A percentile compares a stretch with the other conserved stretches of the same genome.
Evolutionary conservation across 73 alveolate genomes (phyloP).

Genomic region (Breviolum minutum): DNA sequence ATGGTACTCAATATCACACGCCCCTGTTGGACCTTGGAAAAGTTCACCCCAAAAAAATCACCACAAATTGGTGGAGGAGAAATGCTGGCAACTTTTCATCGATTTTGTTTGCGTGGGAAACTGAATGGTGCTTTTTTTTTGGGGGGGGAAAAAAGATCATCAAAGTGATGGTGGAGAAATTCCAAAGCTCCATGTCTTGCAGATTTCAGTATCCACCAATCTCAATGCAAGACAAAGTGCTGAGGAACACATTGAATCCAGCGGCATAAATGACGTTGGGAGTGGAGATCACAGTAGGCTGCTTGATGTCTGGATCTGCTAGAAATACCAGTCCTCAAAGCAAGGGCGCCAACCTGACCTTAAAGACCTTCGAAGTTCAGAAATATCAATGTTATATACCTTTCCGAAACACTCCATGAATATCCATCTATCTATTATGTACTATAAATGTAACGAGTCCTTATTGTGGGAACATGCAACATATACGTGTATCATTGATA

Average conservation of each 20-base stretch:
- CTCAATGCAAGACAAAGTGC: not conserved
- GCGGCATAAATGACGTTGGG: constrained; percentile 17
- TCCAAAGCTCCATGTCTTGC: too few relatives aligned
- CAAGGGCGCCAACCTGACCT: not conserved
- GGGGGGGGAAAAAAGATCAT: too few relatives aligned
- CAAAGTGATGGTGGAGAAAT: not conserved
- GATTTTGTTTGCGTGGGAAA: too few relatives aligned
- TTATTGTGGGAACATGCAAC: not conserved
- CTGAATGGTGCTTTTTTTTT: too few relatives aligned
- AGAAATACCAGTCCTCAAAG: constrained; percentile 8
- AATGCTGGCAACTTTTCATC: too few relatives aligned
- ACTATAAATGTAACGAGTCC: not conserved
- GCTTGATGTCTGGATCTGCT: constrained; percentile 9
- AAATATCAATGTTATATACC: not conserved
- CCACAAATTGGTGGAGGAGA: too few relatives aligned
- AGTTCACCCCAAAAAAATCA: too few relatives aligned
- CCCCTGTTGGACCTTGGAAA: not conserved
- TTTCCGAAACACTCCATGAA: too few relatives aligned
- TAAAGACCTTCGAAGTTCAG: not conserved
- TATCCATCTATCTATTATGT: not conserved
- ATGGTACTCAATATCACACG: constrained; percentile 3
- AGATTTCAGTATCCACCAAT: too few relatives aligned
- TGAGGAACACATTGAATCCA: not conserved
- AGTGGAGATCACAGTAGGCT: constrained; percentile 51
- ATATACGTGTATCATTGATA: too few relatives aligned